phyloP scores from a whole-genome alignment of 108 stramenopile genomes.

The Mayamaea pseudoterrestris region DNA sequence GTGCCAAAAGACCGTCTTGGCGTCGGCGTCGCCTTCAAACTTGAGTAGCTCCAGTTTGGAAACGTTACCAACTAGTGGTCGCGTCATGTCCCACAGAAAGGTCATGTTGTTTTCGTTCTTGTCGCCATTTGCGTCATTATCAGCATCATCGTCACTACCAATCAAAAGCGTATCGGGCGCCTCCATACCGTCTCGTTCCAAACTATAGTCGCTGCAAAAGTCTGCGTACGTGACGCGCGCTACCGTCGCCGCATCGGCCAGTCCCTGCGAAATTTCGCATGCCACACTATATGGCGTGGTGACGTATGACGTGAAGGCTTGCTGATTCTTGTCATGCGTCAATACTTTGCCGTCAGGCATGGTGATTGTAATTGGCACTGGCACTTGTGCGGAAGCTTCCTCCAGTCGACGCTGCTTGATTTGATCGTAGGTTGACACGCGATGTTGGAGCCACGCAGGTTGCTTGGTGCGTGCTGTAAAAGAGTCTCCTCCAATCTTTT shows the following conservation, averaged over 20 bases:
- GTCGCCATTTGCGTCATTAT: constrained; percentile 58
- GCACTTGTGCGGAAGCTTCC: constrained; percentile 52
- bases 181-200: constrained; percentile 75
- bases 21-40: constrained; percentile 83
- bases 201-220: constrained; percentile 62
- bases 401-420: constrained; percentile 42
- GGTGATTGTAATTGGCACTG: constrained; percentile 79
- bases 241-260: constrained; percentile 74
- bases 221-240: constrained; percentile 81
- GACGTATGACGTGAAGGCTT: constrained; percentile 31
- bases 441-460: constrained; percentile 57
- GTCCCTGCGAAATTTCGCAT: constrained; percentile 70
- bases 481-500: constrained; percentile 65
- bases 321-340: constrained; percentile 29
- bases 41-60: constrained; percentile 81
- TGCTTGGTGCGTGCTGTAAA: constrained; percentile 44
- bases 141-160: constrained; percentile 56
- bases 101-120: constrained; percentile 37
- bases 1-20: constrained; percentile 98
- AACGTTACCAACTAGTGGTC: constrained; percentile 86
- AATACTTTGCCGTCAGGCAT: constrained; percentile 91
- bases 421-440: constrained; percentile 40
- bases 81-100: constrained; percentile 92
- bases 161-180: constrained; percentile 53
- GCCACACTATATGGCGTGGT: constrained; percentile 93